A percentile compares a stretch with the other conserved stretches of the same genome.
phyloP scores from a whole-genome alignment of 2,329 filamentous ascomycete species.

The Pseudogymnoascus destructans region DNA sequence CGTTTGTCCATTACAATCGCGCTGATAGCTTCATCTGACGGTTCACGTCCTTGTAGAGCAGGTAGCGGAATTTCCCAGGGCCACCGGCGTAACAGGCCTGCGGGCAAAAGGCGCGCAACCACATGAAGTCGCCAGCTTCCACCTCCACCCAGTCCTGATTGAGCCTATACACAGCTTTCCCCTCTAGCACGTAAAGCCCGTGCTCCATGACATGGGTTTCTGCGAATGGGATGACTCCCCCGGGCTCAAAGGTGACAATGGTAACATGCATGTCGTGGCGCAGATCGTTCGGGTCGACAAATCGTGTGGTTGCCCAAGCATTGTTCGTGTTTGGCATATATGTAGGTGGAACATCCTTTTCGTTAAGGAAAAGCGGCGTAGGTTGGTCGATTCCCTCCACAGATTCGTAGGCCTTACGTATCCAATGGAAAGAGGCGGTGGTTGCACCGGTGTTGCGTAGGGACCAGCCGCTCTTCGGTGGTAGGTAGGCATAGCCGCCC shows the following conservation, averaged over 20 bases:
- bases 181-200: background rate
- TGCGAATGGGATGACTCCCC: background rate
- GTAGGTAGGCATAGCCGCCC: slow-evolving; percentile 5
- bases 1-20: background rate
- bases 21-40: slow-evolving; percentile 5
- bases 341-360: slow-evolving; percentile 3
- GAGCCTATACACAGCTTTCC: slow-evolving; percentile 5
- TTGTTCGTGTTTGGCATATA: background rate
- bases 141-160: slow-evolving; percentile 8
- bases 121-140: slow-evolving; percentile 9
- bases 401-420: slow-evolving; percentile 1
- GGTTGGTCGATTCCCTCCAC: slow-evolving; percentile 2
- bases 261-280: slow-evolving; percentile 9
- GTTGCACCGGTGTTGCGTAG: background rate
- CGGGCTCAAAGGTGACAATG: slow-evolving; percentile 8
- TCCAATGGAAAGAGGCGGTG: slow-evolving; percentile 7
- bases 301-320: slow-evolving; percentile 7
- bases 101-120: slow-evolving; percentile 3
- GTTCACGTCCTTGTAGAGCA: slow-evolving; percentile 10
- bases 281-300: slow-evolving; percentile 8
- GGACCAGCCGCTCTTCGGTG: slow-evolving; percentile 7
- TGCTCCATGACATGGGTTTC: slow-evolving; percentile 8
- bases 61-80: slow-evolving; percentile 8
- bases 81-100: slow-evolving; percentile 2
- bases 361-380: background rate